Evolutionary conservation across 2,329 filamentous ascomycete genomes (phyloP), one percentile per base, ranked within the genome.

Genomic region (Cordyceps javanica): DNA sequence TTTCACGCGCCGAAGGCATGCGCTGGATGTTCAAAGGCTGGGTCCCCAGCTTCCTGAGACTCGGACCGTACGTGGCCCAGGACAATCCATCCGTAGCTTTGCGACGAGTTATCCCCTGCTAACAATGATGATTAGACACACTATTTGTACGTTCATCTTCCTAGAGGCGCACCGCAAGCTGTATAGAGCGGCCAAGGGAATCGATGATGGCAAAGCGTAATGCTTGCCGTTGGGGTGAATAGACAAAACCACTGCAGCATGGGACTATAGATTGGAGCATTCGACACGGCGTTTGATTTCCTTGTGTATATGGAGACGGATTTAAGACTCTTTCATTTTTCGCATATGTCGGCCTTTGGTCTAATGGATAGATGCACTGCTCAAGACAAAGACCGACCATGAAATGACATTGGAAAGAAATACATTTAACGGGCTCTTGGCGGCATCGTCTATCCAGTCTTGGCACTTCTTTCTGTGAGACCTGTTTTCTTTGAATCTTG

Each of bases 1-100:
- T 92, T 32, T 89, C 86, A 62, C 80, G 77, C 56, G 75, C 81
- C 19, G 89, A 95, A 68, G 91, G 91, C 2, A 70, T 89, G 51
- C 73, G 80, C 45, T 96, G 91, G 91, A 87, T 93, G 81, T 95
- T 95, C 74, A 89, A 90, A 71, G 91, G 91, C 60, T 95, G 90
- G 90, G 85, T 92, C 48, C 91, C 91, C n/a, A 85, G 82, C 64
- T 87, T 87, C 68, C 75, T 87, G 62, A 74, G 85, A 59, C 72
- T 88, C 51, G 84, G 84, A 66, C 84, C 84, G 78, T 84, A 72
- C 73, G 81, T 79, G 26, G 13, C 42, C n/a, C 1, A 10, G 14
- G 32, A 14, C 10, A 4, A 30, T 8, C n/a, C 11, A 44, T 10
- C 21, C 21, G 2, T 7, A 3, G 13, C 34, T 44, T 48, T 30